Evolutionary conservation across 2,329 filamentous ascomycete species (phyloP), one percentile per base, ranked within the genome.

Genomic region (Reticulascus tulasneorum): DNA sequence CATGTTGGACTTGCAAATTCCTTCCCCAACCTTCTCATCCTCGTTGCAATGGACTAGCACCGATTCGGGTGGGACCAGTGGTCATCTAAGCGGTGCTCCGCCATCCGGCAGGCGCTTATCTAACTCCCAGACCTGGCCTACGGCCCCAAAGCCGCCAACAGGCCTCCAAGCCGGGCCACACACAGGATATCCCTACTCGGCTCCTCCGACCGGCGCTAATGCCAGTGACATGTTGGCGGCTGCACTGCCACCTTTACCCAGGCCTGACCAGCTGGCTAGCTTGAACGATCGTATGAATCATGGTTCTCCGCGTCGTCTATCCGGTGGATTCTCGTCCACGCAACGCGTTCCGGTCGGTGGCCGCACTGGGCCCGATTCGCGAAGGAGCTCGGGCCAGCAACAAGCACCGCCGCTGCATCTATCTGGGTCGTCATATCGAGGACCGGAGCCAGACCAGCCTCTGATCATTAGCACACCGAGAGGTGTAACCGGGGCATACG

Each of bases 401-500:
- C 37, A 38, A 18, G 29, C 28, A 12, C 28, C 37, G n/a, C 42
- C 33, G n/a, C 27, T 23, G 8, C 30, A 30, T 17, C 40, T 40
- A 6, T 12, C 30, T 15, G 38, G 40, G n/a, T n/a, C n/a, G 11
- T 33, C 24, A 8, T 35, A 39, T 4, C 37, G 32, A 9, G 27
- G 35, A 22, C 13, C 40, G 27, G 40, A 41, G 23, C 45, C 49
- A 3, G 42, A 78, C 23, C 68, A 71, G 35, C 75, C 76, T 5
- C 61, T 79, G 18, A 79, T 79, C 35, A 78, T 80, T 52, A 79
- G 75, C 53, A 79, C 76, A 4, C 75, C 75, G 2, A 66, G 59
- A 9, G 76, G 76, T 12, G 64, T 79, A 8, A 59, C 65, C 0
- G 75, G 75, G 4, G 72, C 68, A 2, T 75, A 68, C 44, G 75